Conservation (phyloP, 2,329 filamentous ascomycete genomes). For the Fusarium drepaniforme region DNA sequence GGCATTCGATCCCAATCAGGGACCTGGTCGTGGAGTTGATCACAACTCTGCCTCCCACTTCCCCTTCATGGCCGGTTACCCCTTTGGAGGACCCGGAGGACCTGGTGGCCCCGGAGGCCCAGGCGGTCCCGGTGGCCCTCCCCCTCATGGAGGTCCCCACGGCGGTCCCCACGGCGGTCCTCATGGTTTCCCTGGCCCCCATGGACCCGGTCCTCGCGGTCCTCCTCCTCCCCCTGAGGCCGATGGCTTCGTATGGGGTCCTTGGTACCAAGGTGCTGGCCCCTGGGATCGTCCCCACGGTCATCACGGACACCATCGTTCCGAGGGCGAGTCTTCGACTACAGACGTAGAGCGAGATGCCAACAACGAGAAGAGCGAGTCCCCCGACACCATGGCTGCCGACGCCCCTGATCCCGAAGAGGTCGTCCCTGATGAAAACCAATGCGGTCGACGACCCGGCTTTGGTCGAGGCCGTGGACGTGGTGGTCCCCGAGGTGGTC, state of each 20-base stretch:
- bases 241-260: slow-evolving; percentile 40
- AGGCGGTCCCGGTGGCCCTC: slow-evolving; percentile 9
- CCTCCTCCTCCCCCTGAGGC: slow-evolving; percentile 40
- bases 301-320: slow-evolving; percentile 39
- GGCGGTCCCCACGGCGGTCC: slow-evolving; percentile 18
- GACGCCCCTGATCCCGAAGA: slow-evolving; percentile 49
- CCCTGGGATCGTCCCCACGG: slow-evolving; percentile 38
- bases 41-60: slow-evolving; percentile 46
- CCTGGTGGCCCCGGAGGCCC: slow-evolving; percentile 10
- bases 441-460: slow-evolving; percentile 38
- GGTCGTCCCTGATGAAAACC: slow-evolving; percentile 47
- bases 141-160: slow-evolving; percentile 11
- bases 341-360: slow-evolving; percentile 39
- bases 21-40: slow-evolving; percentile 54
- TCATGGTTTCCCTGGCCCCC: slow-evolving; percentile 11
- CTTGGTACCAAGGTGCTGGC: slow-evolving; percentile 42
- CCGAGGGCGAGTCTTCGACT: slow-evolving; percentile 32
- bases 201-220: slow-evolving; percentile 21
- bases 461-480: slow-evolving; percentile 39
- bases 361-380: slow-evolving; percentile 49
- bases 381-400: slow-evolving; percentile 49
- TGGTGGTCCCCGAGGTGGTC: slow-evolving; percentile 37
- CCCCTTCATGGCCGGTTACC: slow-evolving; percentile 49
- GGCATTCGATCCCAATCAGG: slow-evolving; percentile 47
- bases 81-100: slow-evolving; percentile 45